Base-by-base conservation (phyloP, 202 grass and related monocot genomes). In the Schoenoplectus tabernaemontani region DNA sequence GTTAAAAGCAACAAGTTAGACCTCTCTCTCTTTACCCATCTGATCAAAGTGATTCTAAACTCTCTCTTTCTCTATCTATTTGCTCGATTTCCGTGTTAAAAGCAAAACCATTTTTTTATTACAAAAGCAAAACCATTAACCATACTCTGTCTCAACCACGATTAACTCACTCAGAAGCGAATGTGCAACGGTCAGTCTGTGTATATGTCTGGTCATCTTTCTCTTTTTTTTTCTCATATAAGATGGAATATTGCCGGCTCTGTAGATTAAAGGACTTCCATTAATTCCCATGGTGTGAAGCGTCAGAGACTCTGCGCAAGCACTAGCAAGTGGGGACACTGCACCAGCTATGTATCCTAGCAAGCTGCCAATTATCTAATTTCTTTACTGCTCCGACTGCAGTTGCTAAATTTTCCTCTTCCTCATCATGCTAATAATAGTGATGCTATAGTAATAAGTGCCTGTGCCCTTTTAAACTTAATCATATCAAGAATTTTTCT, bases 161-260 rank as follows among this genome's bases (percentile, higher is more conserved):
- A 47, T 71, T 46, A 11, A 34, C 26, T 82, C 81, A 76, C 82
- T 86, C 87, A 68, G 85, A 77, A 81, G 60, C 76, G 80, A 50
- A 80, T 71, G 69, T 82, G 87, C 74, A 91, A 87, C 79, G 17
- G 57, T 1, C 36, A n/a, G n/a, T n/a, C 15, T 66, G 86, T 94
- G 75, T 82, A 77, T 19, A 79, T 65, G 87, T 89, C 90, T 84
- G 85, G 87, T 89, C 93, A 86, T 93, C 93, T 84, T 97, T 83
- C 19, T 33, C 82, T 82, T 89, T 39, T 93, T 83, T 39, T 89
- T 81, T 91, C 80, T 82, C 82, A 86, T 79, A 83, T 91, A 70
- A 78, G 61, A 82, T 84, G 84, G 91, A 59, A 19, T 71, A 16
- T 78, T 59, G 16, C 36, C 53, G 71, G 63, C 78, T 78, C 59